Conservation (phyloP, 768 basidiomycete genomes). For the Lactarius sanguifluus region DNA sequence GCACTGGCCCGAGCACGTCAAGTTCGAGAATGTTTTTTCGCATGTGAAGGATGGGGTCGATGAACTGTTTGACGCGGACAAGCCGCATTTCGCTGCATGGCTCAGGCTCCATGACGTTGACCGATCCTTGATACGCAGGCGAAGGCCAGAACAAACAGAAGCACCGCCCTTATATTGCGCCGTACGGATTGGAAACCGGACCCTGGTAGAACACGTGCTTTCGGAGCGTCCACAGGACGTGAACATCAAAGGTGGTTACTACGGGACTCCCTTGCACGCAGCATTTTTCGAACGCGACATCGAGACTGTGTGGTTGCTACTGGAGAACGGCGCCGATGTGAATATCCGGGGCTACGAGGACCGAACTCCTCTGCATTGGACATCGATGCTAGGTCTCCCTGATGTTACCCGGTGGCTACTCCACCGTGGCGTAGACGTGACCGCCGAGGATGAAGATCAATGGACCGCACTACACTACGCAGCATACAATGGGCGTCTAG, state of each 20-base stretch:
- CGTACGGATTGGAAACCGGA: background rate
- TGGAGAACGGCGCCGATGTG: background rate
- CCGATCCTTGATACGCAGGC: background rate
- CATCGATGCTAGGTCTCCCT: rapidly evolving
- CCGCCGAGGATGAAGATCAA: no score
- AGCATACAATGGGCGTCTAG: background rate
- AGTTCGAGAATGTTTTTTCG: background rate
- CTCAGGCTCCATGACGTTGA: background rate
- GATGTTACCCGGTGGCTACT: background rate
- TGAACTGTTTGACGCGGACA: background rate
- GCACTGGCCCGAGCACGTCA: background rate
- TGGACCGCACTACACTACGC: background rate
- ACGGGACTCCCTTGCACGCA: background rate
- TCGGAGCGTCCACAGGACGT: background rate
- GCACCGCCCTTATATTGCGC: background rate
- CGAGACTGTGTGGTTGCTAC: background rate
- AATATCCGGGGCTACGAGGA: background rate
- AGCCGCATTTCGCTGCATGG: background rate
- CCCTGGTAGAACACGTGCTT: background rate
- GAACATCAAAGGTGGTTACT: background rate
- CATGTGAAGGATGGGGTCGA: background rate
- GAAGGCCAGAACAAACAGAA: background rate
- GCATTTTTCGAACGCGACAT: background rate
- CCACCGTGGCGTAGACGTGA: background rate
- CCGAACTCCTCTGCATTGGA: background rate